These are phyloP conservation scores for Neonectria punicea DNA, from an alignment of 2,329 filamentous ascomycete genomes.

Conservation along the genomic window DNA sequence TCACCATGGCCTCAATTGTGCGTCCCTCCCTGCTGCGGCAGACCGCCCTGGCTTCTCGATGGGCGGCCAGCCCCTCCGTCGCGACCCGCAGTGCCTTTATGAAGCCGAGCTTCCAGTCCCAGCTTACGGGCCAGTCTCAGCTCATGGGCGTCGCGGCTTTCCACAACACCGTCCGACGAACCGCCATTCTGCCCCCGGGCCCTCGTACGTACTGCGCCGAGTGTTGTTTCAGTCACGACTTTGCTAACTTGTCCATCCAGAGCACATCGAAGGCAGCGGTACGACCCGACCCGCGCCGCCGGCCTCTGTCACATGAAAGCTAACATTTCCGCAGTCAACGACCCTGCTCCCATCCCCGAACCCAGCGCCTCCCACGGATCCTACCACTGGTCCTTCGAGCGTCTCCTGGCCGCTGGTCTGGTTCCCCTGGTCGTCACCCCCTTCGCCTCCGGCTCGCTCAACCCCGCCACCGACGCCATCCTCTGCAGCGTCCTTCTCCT, in stretches of 20 bases:
- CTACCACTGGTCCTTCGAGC: conserved; percentile 99
- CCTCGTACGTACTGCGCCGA: conserved; percentile 73
- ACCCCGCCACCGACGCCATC: conserved; percentile 87
- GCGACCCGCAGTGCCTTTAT: conserved; percentile 49
- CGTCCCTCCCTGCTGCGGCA: conserved; percentile 67
- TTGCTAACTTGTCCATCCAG: conserved; percentile 64
- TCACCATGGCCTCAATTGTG: conserved; percentile 66
- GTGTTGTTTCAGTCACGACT: too few relatives aligned
- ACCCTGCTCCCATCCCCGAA: conserved; percentile 79
- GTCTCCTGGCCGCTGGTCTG: conserved; percentile 80
- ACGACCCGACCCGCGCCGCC: conserved; percentile 47
- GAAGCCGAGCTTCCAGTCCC: conserved; percentile 42
- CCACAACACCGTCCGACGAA: conserved; percentile 80
- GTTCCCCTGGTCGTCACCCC: conserved; percentile 89
- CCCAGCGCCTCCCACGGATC: conserved; percentile 84
- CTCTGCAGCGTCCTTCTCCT: conserved; percentile 86
- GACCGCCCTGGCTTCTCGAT: conserved; percentile 55
- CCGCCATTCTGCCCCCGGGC: conserved; percentile 85
- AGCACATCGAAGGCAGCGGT: conserved; percentile 81
- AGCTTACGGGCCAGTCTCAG: conserved; percentile 53
- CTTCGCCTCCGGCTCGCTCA: conserved; percentile 90
- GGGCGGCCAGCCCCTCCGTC: conserved; percentile 49
- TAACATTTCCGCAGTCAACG: conserved; percentile 73
- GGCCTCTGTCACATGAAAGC: conserved; percentile 36
- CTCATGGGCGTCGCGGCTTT: conserved; percentile 77